phyloP scores from a whole-genome alignment of 768 basidiomycete species.

The Tubosaeta sp. region DNA sequence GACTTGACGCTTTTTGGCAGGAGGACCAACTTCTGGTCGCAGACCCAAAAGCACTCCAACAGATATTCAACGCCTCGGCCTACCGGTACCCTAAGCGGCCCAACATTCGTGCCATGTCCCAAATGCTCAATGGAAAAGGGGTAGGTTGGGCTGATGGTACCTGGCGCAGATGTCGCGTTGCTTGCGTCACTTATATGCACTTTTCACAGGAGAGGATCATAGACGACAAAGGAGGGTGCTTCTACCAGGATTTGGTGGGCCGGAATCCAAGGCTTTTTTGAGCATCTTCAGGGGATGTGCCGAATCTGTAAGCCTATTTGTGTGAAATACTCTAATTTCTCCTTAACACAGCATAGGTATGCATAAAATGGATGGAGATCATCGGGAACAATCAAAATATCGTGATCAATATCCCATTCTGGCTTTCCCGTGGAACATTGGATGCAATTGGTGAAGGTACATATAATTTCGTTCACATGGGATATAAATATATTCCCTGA shows the following conservation, averaged over 20 bases:
- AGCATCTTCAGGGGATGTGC: slow-evolving; percentile 42
- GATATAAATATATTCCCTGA: background rate
- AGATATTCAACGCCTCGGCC: slow-evolving; percentile 33
- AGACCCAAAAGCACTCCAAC: slow-evolving; percentile 43
- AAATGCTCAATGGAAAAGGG: slow-evolving; percentile 29
- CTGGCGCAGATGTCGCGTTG: no score
- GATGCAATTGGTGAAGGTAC: slow-evolving; percentile 50
- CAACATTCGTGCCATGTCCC: slow-evolving; percentile 18
- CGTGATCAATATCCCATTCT: slow-evolving; percentile 22
- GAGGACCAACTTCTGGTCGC: slow-evolving; percentile 42
- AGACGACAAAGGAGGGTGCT: slow-evolving; percentile 51
- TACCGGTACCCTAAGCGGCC: slow-evolving; percentile 40
- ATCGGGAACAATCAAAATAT: slow-evolving; percentile 11
- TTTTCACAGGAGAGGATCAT: slow-evolving; percentile 36
- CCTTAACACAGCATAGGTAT: no score
- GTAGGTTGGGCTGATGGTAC: slow-evolving; percentile 40
- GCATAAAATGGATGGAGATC: slow-evolving; percentile 22
- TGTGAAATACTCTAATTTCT: no score
- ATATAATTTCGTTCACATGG: background rate
- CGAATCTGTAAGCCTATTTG: slow-evolving; percentile 13
- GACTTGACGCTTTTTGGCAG: no score
- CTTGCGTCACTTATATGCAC: no score
- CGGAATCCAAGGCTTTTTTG: slow-evolving; percentile 48
- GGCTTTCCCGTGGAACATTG: slow-evolving; percentile 42
- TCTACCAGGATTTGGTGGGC: slow-evolving; percentile 52